Evolutionary conservation across 345 rosid species (phyloP).

Genomic region (Odontarrhena argentea): DNA sequence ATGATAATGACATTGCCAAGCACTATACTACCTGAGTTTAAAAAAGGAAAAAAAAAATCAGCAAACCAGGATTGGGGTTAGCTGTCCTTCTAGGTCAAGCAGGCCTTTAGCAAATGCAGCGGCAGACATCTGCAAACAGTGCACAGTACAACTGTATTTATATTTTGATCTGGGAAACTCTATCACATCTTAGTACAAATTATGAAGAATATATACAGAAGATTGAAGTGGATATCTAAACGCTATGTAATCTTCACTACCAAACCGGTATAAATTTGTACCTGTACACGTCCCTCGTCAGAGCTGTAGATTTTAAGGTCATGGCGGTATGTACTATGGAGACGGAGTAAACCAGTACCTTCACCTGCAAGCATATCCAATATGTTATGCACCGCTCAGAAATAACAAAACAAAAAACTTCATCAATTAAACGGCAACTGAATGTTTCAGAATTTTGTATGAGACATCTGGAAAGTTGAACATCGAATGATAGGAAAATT

Average conservation of each 20-base stretch:
- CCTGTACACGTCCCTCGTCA: slow-evolving; percentile 99
- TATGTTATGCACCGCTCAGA: slow-evolving; percentile 16
- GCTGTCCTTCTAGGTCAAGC: slow-evolving; percentile 98
- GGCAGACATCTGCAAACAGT: slow-evolving; percentile 87
- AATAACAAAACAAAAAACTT: neutral
- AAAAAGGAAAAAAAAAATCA: slow-evolving; percentile 1
- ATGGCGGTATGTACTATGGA: slow-evolving; percentile 97
- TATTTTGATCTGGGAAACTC: slow-evolving; percentile 13
- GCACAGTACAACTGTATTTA: slow-evolving; percentile 22
- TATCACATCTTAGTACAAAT: slow-evolving; percentile 13
- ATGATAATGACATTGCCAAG: slow-evolving; percentile 19
- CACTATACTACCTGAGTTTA: slow-evolving; percentile 5
- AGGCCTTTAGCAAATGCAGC: slow-evolving; percentile 99
- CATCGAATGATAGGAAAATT: slow-evolving; percentile 16
- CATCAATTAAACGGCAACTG: slow-evolving; percentile 16
- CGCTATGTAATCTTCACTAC: slow-evolving; percentile 12
- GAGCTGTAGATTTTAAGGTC: slow-evolving; percentile 99
- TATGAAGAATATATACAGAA: slow-evolving; percentile 11
- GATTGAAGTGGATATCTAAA: slow-evolving; percentile 16
- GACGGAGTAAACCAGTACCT: slow-evolving; percentile 98
- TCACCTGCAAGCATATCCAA: slow-evolving; percentile 63
- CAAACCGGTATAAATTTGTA: slow-evolving; percentile 37
- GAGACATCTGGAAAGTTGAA: slow-evolving; percentile 17
- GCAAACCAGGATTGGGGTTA: slow-evolving; percentile 96
- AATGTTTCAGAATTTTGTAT: slow-evolving; percentile 12